Percentiles rank a stretch among this genome's conserved stretches.
phyloP scores from a whole-genome alignment of 2,329 filamentous ascomycete genomes.

The Fusarium chlamydosporum region DNA sequence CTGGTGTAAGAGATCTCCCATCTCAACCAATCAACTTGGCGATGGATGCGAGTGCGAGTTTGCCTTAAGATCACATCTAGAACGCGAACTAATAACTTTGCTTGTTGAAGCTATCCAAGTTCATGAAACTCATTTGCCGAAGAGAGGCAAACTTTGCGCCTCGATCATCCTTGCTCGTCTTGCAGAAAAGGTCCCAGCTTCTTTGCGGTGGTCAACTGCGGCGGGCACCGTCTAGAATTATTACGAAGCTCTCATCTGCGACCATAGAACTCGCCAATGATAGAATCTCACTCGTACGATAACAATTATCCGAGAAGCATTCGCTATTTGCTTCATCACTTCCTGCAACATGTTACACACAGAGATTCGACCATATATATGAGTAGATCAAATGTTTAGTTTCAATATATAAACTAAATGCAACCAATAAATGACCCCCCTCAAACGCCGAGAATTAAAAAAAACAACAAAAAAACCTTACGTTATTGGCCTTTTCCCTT shows the following conservation, averaged over 20 bases:
- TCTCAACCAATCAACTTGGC: slow-evolving; percentile 1
- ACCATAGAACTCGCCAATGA: background rate
- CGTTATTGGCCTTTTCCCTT: slow-evolving; percentile 25
- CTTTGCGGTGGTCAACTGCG: slow-evolving; percentile 22
- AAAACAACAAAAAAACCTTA: background rate
- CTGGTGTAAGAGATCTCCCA: background rate
- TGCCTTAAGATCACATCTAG: background rate
- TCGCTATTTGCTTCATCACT: background rate
- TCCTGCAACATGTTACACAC: background rate
- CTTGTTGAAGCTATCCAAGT: background rate
- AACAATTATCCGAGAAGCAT: slow-evolving; percentile 13
- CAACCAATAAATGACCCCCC: slow-evolving; percentile 26
- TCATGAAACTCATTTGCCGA: slow-evolving; percentile 10
- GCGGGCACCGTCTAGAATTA: slow-evolving; percentile 21
- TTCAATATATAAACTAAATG: slow-evolving; percentile 25
- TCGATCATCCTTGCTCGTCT: background rate
- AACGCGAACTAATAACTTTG: background rate
- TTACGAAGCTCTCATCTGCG: slow-evolving; percentile 4
- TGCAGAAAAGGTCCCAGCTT: slow-evolving; percentile 10
- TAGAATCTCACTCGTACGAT: slow-evolving; percentile 8
- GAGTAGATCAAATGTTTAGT: slow-evolving; percentile 7
- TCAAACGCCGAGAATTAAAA: slow-evolving; percentile 31
- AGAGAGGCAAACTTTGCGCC: slow-evolving; percentile 7
- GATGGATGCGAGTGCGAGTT: slow-evolving; percentile 15
- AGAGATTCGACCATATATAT: background rate